phyloP scores from a whole-genome alignment of 176 grass and related monocot genomes.

The Ensete glaucum region DNA sequence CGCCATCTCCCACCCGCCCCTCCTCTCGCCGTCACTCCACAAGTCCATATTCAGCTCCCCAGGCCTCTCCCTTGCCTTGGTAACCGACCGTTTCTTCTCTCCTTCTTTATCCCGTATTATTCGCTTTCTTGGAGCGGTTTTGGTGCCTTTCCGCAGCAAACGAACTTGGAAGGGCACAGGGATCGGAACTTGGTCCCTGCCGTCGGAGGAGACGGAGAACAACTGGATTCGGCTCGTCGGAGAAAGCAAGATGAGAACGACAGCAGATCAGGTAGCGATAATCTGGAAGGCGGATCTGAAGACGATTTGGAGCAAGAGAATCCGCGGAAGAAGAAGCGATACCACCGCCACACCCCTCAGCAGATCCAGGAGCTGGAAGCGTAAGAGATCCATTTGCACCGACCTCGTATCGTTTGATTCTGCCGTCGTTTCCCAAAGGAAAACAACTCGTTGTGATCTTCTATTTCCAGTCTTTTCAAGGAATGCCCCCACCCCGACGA shows the following conservation, averaged over 20 bases:
- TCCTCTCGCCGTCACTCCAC: slow-evolving; percentile 1
- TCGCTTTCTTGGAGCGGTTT: background rate
- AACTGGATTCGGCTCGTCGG: background rate
- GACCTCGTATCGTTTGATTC: background rate
- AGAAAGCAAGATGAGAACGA: slow-evolving; percentile 43
- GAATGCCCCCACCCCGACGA: slow-evolving; percentile 72
- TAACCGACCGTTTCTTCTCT: slow-evolving; percentile 6
- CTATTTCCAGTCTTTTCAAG: slow-evolving; percentile 48
- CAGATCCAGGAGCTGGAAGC: slow-evolving; percentile 84
- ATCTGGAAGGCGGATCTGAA: slow-evolving; percentile 39
- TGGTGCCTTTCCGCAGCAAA: slow-evolving; percentile 13
- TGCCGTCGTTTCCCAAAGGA: background rate
- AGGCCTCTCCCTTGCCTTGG: slow-evolving; percentile 51
- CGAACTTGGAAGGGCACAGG: slow-evolving; percentile 26
- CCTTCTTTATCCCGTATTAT: background rate
- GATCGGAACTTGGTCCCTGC: slow-evolving; percentile 4
- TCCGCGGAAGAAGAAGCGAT: slow-evolving; percentile 44
- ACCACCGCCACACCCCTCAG: slow-evolving; percentile 73
- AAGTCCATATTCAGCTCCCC: slow-evolving; percentile 39
- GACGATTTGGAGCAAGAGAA: slow-evolving; percentile 34
- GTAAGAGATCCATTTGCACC: slow-evolving; percentile 24
- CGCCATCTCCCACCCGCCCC: background rate
- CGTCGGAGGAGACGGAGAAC: slow-evolving; percentile 14
- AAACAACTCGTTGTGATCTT: background rate
- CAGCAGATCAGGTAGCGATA: slow-evolving; percentile 43